Evolutionary conservation across 106 monocot species (phyloP).

Genomic region (Dendrobium nobile): DNA sequence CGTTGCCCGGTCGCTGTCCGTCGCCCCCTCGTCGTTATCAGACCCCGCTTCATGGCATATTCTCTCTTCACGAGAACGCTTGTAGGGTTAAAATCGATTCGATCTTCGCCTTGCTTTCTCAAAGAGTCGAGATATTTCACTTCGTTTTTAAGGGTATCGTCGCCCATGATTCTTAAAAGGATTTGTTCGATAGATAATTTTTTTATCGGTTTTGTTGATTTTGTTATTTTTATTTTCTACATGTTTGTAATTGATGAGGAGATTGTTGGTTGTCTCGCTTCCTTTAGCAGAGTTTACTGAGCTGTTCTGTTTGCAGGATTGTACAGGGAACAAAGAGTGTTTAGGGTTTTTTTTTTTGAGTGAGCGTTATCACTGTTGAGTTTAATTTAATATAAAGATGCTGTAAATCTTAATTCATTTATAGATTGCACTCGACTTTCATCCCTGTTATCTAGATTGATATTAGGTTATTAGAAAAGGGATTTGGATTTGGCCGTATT

Average conservation of each 20-base stretch:
- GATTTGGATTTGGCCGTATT: background rate
- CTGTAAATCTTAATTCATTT: background rate
- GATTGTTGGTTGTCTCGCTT: background rate
- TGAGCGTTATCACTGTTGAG: background rate
- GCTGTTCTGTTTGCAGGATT: too few species aligned
- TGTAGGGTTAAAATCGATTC: conserved; percentile 22
- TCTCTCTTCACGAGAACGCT: conserved; percentile 23
- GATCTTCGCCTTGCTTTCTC: conserved; percentile 5
- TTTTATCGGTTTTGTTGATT: background rate
- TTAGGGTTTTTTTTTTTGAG: background rate
- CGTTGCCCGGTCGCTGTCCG: background rate
- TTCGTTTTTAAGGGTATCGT: conserved; percentile 20
- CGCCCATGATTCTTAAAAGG: background rate
- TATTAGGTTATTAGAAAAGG: too few species aligned
- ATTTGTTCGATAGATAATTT: background rate
- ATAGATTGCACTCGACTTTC: too few species aligned
- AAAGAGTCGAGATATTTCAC: conserved; percentile 10
- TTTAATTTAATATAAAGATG: background rate
- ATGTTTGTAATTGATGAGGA: background rate
- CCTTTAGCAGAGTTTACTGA: background rate
- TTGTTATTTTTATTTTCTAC: background rate
- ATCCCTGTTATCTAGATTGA: too few species aligned
- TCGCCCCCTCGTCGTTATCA: background rate
- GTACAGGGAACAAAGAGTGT: background rate
- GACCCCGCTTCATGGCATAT: conserved; percentile 18